Conservation (phyloP, 768 basidiomycete species). For the Russula olivacea region DNA sequence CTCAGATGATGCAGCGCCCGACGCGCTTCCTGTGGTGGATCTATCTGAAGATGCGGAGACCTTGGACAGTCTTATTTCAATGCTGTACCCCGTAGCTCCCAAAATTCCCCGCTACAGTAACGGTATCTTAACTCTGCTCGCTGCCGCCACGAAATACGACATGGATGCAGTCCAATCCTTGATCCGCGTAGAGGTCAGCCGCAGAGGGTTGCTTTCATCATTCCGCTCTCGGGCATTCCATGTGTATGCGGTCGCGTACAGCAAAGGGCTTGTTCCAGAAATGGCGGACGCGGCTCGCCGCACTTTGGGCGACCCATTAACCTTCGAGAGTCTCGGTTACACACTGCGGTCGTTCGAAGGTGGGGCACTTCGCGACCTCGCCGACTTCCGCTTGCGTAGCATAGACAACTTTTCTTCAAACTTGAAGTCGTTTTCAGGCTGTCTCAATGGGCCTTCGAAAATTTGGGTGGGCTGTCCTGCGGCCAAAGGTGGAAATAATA, state of each 20-base stretch:
- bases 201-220: not conserved
- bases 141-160: not conserved
- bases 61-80: not conserved
- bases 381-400: not conserved
- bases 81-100: not conserved
- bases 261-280: not conserved
- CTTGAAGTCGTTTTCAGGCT: not conserved
- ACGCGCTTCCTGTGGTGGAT: not conserved
- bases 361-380: not conserved
- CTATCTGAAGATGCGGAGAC: not conserved
- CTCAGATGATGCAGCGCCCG: not conserved
- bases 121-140: not conserved
- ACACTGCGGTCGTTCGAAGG: not conserved
- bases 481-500: not conserved
- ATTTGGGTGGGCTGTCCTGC: slow-evolving; percentile 4
- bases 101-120: not conserved
- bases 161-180: not conserved
- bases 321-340: not conserved
- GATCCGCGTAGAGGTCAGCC: not conserved
- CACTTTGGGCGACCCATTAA: not conserved
- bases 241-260: not conserved
- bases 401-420: not conserved
- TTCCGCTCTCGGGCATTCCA: not conserved
- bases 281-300: not conserved
- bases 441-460: not conserved